These are phyloP conservation scores for Saccharomycodes ludwigii DNA, from an alignment of 805 yeast species.

Conservation along the genomic window DNA sequence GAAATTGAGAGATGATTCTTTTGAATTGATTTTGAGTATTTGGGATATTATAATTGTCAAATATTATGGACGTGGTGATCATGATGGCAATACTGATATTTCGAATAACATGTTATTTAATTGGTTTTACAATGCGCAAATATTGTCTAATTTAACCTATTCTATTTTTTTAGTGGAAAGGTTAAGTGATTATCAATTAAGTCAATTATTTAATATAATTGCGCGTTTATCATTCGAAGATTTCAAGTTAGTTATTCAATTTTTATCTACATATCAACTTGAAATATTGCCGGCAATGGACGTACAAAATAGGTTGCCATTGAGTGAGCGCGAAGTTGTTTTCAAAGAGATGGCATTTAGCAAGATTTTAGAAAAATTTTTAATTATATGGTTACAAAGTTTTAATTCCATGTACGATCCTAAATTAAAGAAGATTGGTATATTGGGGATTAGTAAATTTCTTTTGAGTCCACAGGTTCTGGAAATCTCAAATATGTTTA, in stretches of 20 bases:
- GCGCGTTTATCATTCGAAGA: too few species aligned
- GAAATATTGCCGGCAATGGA: conserved; percentile 12
- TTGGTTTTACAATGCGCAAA: conserved; percentile 18
- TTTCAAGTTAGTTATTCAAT: too few species aligned
- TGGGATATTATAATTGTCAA: conserved; percentile 22
- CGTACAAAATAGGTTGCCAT: conserved; percentile 14
- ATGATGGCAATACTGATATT: conserved; percentile 9
- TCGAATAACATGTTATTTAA: conserved; percentile 10
- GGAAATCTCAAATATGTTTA: conserved; percentile 11
- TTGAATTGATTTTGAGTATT: conserved; percentile 32
- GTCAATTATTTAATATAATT: conserved; percentile 23
- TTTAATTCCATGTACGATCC: conserved; percentile 57
- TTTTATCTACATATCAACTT: conserved; percentile 17
- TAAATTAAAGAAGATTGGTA: conserved; percentile 54
- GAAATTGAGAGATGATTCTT: conserved; percentile 60
- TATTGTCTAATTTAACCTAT: conserved; percentile 16
- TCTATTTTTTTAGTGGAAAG: conserved; percentile 20
- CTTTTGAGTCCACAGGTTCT: conserved; percentile 15
- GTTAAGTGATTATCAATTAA: conserved; percentile 20
- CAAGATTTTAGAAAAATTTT: conserved; percentile 17
- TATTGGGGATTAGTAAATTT: conserved; percentile 48
- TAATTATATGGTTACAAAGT: conserved; percentile 32
- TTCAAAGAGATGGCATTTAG: conserved; percentile 17
- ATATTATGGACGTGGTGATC: too few species aligned
- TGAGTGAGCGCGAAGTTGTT: conserved; percentile 13